Evolutionary conservation across 108 stramenopile species (phyloP), one percentile per base, ranked within the genome.

Genomic region (Fragilaria radians): DNA sequence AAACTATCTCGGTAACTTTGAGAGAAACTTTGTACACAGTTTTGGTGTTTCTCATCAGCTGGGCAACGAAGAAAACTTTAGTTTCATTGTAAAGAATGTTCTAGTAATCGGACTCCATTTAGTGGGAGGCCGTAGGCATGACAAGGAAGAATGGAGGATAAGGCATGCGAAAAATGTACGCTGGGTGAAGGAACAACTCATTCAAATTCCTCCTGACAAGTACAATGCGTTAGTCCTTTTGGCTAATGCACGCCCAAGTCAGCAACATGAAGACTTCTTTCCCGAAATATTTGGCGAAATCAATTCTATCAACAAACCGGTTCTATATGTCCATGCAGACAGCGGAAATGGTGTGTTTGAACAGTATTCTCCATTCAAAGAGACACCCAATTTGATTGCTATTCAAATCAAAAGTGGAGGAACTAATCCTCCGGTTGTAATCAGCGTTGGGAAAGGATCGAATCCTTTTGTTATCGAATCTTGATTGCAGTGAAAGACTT

Each of bases 261-360:
- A 59, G 9, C 72, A 87, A 53, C 77, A 81, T 2, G 68, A 74
- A 23, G 67, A 67, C 36, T 92, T 88, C 62, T 82, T 76, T 52
- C 72, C 70, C 52, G 67, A 73, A 1, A 52, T 68, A 11, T 46
- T 85, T 48, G 74, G 65, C 26, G 58, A 66, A 22, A 50, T 73
- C 28, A 56, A 71, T 28, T 42, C 58, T 24, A 42, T 73, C 1
- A 47, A 56, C 22, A 73, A 66, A 59, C 84, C 89, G 0, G 68
- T 82, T 19, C 50, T 79, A 5, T 91, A 91, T 56, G 29, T 91
- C 21, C 89, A 91, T 65, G 77, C 85, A 48, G 79, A 85, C 52
- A 24, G 51, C 4, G 63, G 53, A 5, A 31, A 46, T n/a, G 57
- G 62, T 33, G 54, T 33, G 23, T 34, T 42, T 28, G 66, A 56